Evolutionary conservation across 2,329 filamentous ascomycete species (phyloP).

Genomic region (Paraphoma sp.): DNA sequence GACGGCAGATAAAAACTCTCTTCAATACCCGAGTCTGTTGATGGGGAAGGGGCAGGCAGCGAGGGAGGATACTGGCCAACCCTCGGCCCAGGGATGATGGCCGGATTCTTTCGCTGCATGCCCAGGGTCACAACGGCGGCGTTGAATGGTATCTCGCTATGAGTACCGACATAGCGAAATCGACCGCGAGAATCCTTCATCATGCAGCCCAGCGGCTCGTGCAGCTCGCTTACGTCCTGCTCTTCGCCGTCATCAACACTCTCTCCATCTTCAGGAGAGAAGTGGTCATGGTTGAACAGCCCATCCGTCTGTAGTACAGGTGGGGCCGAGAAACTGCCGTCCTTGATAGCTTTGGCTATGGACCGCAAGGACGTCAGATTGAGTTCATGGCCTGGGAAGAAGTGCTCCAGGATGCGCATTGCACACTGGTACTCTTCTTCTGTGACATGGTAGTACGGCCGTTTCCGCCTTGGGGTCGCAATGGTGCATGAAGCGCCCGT

Average conservation of each 20-base stretch:
- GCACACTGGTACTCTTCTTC: conserved; percentile 49
- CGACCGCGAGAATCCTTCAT: conserved; percentile 45
- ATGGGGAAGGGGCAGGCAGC: conserved; percentile 25
- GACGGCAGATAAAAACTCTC: conserved; percentile 40
- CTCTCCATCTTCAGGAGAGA: conserved; percentile 32
- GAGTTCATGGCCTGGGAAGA: conserved; percentile 45
- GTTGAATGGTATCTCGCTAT: conserved; percentile 49
- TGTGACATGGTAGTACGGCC: conserved; percentile 49
- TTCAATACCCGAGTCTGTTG: conserved; percentile 19
- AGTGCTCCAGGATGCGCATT: conserved; percentile 45
- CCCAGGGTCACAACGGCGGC: conserved; percentile 44
- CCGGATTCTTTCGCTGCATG: conserved; percentile 22
- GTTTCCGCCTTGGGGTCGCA: conserved; percentile 44
- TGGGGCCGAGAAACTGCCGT: conserved; percentile 36
- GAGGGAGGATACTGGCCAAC: conserved; percentile 42
- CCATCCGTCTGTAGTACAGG: conserved; percentile 29
- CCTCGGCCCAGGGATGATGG: conserved; percentile 39
- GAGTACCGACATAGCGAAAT: conserved; percentile 44
- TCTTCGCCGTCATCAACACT: conserved; percentile 35
- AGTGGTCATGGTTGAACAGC: conserved; percentile 27
- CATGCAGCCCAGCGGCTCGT: conserved; percentile 46
- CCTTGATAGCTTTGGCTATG: conserved; percentile 41
- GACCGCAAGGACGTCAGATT: conserved; percentile 42
- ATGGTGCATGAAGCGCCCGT: conserved; percentile 45
- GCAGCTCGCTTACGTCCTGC: conserved; percentile 41